phyloP scores from a whole-genome alignment of 306 rosid genomes.

The Pterocarpus macrocarpus region DNA sequence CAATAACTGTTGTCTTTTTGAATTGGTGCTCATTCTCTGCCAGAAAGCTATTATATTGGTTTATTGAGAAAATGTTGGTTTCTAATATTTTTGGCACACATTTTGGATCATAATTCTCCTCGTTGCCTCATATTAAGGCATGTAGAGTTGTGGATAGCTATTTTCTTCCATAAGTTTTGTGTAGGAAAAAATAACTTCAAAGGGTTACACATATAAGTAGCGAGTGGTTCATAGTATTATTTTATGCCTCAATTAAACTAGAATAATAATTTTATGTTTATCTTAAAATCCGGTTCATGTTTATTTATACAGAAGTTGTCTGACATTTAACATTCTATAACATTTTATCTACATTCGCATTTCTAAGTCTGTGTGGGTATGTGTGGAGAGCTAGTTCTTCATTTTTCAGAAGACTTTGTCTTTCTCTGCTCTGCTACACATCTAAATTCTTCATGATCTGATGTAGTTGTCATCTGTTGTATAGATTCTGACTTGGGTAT shows the following conservation, averaged over 20 bases:
- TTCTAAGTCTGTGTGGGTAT: constrained; percentile 1
- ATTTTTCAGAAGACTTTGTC: constrained; percentile 22
- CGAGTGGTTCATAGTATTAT: background rate
- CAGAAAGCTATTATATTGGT: background rate
- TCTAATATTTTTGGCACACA: background rate
- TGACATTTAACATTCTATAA: background rate
- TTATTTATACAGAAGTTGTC: background rate
- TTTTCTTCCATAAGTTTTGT: background rate
- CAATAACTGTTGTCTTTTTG: constrained; percentile 16
- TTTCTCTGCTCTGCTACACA: constrained; percentile 20
- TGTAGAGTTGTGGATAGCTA: background rate
- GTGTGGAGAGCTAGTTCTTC: constrained; percentile 26
- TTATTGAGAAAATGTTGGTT: constrained; percentile 7
- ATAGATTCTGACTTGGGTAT: constrained; percentile 42
- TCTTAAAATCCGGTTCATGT: background rate
- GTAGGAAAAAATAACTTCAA: background rate
- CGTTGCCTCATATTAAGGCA: background rate
- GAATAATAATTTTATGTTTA: background rate
- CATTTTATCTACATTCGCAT: background rate
- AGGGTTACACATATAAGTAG: background rate
- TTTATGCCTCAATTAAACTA: background rate
- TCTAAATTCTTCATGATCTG: constrained; percentile 35
- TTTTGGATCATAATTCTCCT: constrained; percentile 3
- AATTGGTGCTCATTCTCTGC: background rate
- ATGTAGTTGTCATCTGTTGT: constrained; percentile 20